phyloP scores from a whole-genome alignment of 805 yeast genomes.

The Suhomyces kilbournensis region DNA sequence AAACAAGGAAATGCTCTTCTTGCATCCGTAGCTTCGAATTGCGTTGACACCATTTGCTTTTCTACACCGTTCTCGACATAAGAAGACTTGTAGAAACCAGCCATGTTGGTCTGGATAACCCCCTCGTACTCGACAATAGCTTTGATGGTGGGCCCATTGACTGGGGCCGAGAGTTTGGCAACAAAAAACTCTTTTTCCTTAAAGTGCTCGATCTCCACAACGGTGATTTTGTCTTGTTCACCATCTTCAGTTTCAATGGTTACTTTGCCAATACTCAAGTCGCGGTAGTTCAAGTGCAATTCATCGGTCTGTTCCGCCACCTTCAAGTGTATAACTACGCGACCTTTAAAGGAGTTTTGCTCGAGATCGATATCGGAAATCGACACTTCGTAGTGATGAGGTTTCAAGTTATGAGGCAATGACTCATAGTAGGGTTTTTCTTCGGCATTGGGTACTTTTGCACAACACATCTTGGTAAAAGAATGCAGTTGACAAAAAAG shows the following conservation, averaged over 20 bases:
- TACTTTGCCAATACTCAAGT: slow-evolving; percentile 25
- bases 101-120: slow-evolving; percentile 52
- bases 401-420: slow-evolving; percentile 65
- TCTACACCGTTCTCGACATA: slow-evolving; percentile 38
- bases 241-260: not conserved
- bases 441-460: not conserved
- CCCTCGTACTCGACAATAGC: slow-evolving; percentile 40
- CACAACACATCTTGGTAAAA: not conserved
- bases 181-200: slow-evolving; percentile 62
- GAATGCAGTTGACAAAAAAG: not conserved
- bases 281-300: slow-evolving; percentile 49
- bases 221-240: slow-evolving; percentile 13
- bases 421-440: slow-evolving; percentile 38
- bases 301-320: slow-evolving; percentile 41
- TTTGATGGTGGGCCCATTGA: slow-evolving; percentile 17
- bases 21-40: slow-evolving; percentile 59
- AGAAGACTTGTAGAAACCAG: slow-evolving; percentile 51
- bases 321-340: slow-evolving; percentile 45
- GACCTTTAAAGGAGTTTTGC: slow-evolving; percentile 46
- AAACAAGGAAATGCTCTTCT: slow-evolving; percentile 57
- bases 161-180: slow-evolving; percentile 43
- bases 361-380: slow-evolving; percentile 59
- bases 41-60: slow-evolving; percentile 48
- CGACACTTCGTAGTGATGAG: slow-evolving; percentile 65
- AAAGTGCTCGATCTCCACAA: slow-evolving; percentile 30